Evolutionary conservation across 2,329 filamentous ascomycete genomes (phyloP), one percentile per base, ranked within the genome.

Genomic region (Penicillium sclerotigenum): DNA sequence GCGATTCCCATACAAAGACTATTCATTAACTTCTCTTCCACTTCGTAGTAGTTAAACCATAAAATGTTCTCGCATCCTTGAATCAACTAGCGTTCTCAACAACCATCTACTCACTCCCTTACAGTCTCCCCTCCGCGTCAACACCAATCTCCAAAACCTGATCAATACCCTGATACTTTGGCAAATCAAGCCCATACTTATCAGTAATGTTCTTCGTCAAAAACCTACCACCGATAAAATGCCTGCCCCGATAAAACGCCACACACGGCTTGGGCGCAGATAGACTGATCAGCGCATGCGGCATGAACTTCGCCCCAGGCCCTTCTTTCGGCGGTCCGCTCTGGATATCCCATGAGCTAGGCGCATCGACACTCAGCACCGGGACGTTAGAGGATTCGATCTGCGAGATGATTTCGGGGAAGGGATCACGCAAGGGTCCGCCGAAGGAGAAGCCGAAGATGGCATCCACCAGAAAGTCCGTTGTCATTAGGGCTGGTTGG

Each of bases 401-500:
- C 8, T 88, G 86, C 58, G 83, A 79, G 65, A 99, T 95, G 14
- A 97, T 88, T 0, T 81, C 81, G 0, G 87, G 87, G 69, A 97
- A 99, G 1, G 94, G 94, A 62, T 96, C 90, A n/a, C 94, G 87
- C 51, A 99, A 87, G 62, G 94, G 87, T 7, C 92, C 93, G 1
- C 87, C 87, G 77, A 99, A 99, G 58, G 89, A 94, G 78, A 99
- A 99, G 8, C 90, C 91, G 70, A 99, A 99, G 59, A 99, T 90
- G 10, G 94, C 91, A 74, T 99, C 94, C 56, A 99, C 80, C 51
- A 99, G 77, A 63, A 96, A 89, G 70, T 97, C 88, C 2, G 88
- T 82, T 51, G 84, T 80, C 43, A 79, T 75, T 7, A 96, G 72
- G 5, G 89, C 87, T 5, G 77, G 65, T 2, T 80, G 71, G 66